phyloP scores from a whole-genome alignment of 2,329 filamentous ascomycete genomes.

The Grosmannia huntii region DNA sequence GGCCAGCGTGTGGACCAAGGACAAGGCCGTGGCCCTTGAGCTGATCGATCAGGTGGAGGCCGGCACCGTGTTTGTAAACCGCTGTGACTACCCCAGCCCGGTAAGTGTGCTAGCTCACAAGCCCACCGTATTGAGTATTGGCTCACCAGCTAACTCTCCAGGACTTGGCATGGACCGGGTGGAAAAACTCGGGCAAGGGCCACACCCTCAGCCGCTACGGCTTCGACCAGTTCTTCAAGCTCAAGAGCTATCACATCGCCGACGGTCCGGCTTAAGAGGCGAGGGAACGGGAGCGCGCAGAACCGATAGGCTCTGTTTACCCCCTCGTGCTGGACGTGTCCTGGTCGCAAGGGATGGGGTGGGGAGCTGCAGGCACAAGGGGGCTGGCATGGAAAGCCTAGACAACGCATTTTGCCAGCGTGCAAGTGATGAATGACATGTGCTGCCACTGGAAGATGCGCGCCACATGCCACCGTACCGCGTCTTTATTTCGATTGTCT shows the following conservation, averaged over 20 bases:
- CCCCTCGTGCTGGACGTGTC: neutral
- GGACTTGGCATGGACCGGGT: conserved; percentile 94
- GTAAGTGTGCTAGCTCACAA: conserved; percentile 40
- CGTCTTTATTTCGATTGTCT: neutral
- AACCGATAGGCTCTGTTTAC: neutral
- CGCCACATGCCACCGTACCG: neutral
- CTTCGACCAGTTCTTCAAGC: conserved; percentile 90
- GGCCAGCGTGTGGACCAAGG: conserved; percentile 95
- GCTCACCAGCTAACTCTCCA: conserved; percentile 21
- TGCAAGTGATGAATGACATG: too few species aligned
- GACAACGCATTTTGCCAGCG: neutral
- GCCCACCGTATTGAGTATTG: neutral
- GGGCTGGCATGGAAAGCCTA: neutral
- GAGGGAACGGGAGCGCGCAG: neutral
- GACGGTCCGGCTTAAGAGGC: conserved; percentile 38
- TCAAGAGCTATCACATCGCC: conserved; percentile 94
- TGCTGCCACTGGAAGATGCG: too few species aligned
- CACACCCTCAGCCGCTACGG: conserved; percentile 81
- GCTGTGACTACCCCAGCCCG: conserved; percentile 82
- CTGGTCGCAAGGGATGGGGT: neutral
- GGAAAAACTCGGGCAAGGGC: conserved; percentile 93
- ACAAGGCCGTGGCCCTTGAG: conserved; percentile 60
- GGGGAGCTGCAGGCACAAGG: neutral
- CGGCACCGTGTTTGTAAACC: conserved; percentile 91
- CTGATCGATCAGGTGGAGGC: conserved; percentile 75